Percentiles rank a stretch among this genome's conserved stretches.
Evolutionary conservation across 257 asterid genomes (phyloP).

Genomic region (Gardenia jasminoides): DNA sequence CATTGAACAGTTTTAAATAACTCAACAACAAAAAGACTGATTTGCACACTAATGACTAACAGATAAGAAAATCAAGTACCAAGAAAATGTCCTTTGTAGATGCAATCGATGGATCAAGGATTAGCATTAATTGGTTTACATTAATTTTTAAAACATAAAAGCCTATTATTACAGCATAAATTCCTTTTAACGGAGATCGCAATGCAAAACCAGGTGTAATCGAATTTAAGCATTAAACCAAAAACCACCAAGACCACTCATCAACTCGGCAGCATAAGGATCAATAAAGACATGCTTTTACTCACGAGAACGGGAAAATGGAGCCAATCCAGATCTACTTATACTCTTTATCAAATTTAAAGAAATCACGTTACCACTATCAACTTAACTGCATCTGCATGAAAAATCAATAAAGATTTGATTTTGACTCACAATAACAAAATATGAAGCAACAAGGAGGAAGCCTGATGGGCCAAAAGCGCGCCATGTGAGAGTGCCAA

Average conservation of each 20-base stretch:
- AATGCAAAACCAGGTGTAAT: not conserved
- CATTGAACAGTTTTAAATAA: not conserved
- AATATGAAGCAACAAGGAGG: slow-evolving; percentile 80
- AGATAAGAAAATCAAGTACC: not conserved
- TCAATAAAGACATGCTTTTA: not conserved
- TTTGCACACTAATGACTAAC: not conserved
- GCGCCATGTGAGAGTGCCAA: slow-evolving; percentile 94
- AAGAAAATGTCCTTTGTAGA: not conserved
- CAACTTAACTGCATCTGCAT: not conserved
- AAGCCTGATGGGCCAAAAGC: slow-evolving; percentile 77
- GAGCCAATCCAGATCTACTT: slow-evolving; percentile 24
- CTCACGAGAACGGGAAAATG: slow-evolving; percentile 70
- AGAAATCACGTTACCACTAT: not conserved
- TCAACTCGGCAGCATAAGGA: not conserved
- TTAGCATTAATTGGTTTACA: not conserved
- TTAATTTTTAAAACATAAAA: not conserved
- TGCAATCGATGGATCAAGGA: not conserved
- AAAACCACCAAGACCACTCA: not conserved
- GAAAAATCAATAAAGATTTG: not conserved
- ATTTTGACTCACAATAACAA: slow-evolving; percentile 64
- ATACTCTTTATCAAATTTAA: not conserved
- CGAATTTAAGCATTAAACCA: not conserved
- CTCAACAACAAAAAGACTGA: not conserved
- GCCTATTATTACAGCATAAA: not conserved
- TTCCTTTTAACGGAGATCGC: not conserved